These are phyloP conservation scores for Kandelia obovata DNA, from an alignment of 345 rosid genomes.

Conservation along the genomic window DNA sequence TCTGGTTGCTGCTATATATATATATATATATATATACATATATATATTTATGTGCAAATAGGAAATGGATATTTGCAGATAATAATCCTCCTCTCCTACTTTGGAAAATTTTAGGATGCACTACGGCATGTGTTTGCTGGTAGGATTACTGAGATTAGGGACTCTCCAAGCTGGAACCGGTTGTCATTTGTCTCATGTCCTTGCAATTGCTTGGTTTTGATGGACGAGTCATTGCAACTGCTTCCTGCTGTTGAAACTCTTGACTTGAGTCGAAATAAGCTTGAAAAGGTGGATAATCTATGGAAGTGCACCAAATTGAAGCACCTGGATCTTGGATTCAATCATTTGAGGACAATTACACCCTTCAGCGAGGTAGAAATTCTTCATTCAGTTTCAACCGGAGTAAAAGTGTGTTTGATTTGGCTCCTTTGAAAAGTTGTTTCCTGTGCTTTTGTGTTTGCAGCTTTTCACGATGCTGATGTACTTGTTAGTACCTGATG, in stretches of 20 bases:
- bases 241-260: constrained; percentile 94
- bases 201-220: constrained; percentile 73
- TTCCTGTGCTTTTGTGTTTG: background rate
- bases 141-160: constrained; percentile 85
- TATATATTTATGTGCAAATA: background rate
- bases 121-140: constrained; percentile 88
- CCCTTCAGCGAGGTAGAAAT: constrained; percentile 70
- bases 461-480: background rate
- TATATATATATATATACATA: too few relatives aligned
- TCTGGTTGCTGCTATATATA: too few relatives aligned
- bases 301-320: constrained; percentile 72
- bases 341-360: constrained; percentile 63
- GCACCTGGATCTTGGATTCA: constrained; percentile 95
- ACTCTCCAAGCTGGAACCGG: constrained; percentile 83
- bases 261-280: constrained; percentile 94
- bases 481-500: background rate
- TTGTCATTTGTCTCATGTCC: constrained; percentile 83
- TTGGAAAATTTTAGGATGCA: constrained; percentile 58
- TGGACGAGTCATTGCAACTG: constrained; percentile 98
- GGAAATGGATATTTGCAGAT: background rate
- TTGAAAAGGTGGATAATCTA: constrained; percentile 86
- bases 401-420: background rate
- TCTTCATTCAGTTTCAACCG: background rate
- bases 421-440: background rate
- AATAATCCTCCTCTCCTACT: constrained; percentile 6